Percentiles rank a stretch among this genome's conserved stretches.
These are phyloP conservation scores for Ceratocystis harringtonii DNA, from an alignment of 2,329 filamentous ascomycete species.

Conservation along the genomic window DNA sequence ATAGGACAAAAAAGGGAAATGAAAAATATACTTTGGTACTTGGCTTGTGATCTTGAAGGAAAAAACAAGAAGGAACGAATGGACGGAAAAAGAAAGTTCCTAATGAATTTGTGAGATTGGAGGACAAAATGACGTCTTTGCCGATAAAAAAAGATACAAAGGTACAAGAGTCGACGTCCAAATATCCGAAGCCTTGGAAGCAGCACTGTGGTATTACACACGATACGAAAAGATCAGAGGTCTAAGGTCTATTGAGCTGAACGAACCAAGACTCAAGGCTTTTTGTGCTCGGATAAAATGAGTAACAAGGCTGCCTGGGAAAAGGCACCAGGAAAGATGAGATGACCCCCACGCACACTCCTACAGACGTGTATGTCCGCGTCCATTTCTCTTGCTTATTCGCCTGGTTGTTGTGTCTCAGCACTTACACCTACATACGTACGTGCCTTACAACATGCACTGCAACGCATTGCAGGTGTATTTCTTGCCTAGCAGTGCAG, in stretches of 20 bases:
- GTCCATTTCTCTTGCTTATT: background rate
- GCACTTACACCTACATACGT: background rate
- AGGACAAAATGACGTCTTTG: background rate
- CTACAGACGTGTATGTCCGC: background rate
- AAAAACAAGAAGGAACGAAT: background rate
- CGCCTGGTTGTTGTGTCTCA: background rate
- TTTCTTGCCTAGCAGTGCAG: background rate
- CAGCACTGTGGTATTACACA: background rate
- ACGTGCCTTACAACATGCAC: background rate
- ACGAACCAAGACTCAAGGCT: background rate
- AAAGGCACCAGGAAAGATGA: background rate
- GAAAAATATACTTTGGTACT: background rate
- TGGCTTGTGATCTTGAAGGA: background rate
- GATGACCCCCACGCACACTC: background rate
- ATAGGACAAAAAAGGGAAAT: background rate
- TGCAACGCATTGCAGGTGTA: background rate
- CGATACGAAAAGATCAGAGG: background rate
- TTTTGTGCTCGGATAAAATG: too few species aligned
- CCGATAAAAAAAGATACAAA: background rate
- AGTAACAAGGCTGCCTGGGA: background rate
- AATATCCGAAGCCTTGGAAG: background rate
- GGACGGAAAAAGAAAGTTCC: background rate
- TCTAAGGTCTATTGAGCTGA: background rate
- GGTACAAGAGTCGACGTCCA: background rate
- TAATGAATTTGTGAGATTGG: background rate